Evolutionary conservation across 805 yeast species (phyloP), one percentile per base, ranked within the genome.

Genomic region (Candida sithepensis): DNA sequence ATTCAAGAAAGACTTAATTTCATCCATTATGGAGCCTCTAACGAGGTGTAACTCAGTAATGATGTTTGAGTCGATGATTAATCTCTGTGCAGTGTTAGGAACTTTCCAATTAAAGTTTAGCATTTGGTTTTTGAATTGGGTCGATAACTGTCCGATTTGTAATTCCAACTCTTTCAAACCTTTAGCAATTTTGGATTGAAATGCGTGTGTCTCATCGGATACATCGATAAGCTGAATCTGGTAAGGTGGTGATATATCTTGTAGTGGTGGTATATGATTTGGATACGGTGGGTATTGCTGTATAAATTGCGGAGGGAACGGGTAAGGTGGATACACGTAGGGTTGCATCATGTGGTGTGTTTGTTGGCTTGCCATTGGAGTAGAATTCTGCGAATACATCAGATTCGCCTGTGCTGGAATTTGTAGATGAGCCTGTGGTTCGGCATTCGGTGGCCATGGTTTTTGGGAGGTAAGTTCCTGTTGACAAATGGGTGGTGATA

Each of bases 111-210:
- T 19, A 19, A 40, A 40, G 22, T 40, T 12, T n/a, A 40, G 12
- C 43, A 40, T 40, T 26, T 40, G 43, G 12, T 40, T 40, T 28
- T 40, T 40, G 36, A 40, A 40, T 23, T 40, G 43, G 2, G 43
- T 26, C 9, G 43, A 40, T 4, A 40, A 20, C 20, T 40, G 43
- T 3, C 43, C 43, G 10, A 40, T 26, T 6, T n/a, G 10, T 5
- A 10, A 12, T 16, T 40, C 43, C n/a, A 40, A 18, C 12, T 26
- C 21, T 30, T 20, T 26, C 14, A 40, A 16, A 9, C 43, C 43
- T 16, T 16, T 19, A 5, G 43, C 43, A 26, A 40, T 40, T 40
- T 18, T 18, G 26, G 43, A 40, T 12, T 20, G 10, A 8, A 18
- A n/a, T 16, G 26, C 43, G 10, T 26, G 22, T 5, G 22, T 26